These are phyloP conservation scores for Diversispora eburnea DNA, from an alignment of 192 early-diverging fungal species.

Conservation along the genomic window DNA sequence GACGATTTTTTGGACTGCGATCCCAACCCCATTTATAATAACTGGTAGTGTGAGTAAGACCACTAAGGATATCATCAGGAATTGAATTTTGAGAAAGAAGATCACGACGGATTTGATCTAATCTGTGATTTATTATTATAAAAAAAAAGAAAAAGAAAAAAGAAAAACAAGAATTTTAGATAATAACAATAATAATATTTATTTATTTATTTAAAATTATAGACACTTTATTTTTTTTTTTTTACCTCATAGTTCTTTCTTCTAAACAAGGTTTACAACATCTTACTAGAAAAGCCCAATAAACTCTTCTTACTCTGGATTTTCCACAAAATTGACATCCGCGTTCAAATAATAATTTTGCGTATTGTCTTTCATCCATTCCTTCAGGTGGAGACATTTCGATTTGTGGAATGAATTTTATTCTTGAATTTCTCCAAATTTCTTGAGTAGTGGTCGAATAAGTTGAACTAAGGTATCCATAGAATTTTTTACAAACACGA, in stretches of 20 bases:
- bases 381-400: slow-evolving; percentile 19
- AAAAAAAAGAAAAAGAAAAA: background rate
- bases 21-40: slow-evolving; percentile 13
- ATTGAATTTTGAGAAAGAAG: background rate
- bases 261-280: slow-evolving; percentile 18
- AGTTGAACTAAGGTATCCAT: slow-evolving; percentile 16
- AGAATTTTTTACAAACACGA: slow-evolving; percentile 16
- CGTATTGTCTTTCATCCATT: slow-evolving; percentile 13
- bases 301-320: slow-evolving; percentile 10
- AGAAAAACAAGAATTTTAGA: background rate
- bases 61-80: slow-evolving; percentile 13
- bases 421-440: slow-evolving; percentile 17
- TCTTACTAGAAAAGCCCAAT: slow-evolving; percentile 24
- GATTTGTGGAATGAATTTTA: background rate
- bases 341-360: background rate
- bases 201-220: background rate
- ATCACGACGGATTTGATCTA: slow-evolving; percentile 6
- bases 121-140: background rate
- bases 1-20: slow-evolving; percentile 4
- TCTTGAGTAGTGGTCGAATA: slow-evolving; percentile 13
- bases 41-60: background rate
- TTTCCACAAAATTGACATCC: slow-evolving; percentile 25
- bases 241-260: slow-evolving; percentile 24
- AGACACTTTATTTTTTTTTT: background rate
- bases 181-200: background rate